A percentile compares a stretch with the other conserved stretches of the same genome.
These are phyloP conservation scores for Paratinospora sagittata DNA, from an alignment of 164 flowering plant genomes.

Conservation along the genomic window DNA sequence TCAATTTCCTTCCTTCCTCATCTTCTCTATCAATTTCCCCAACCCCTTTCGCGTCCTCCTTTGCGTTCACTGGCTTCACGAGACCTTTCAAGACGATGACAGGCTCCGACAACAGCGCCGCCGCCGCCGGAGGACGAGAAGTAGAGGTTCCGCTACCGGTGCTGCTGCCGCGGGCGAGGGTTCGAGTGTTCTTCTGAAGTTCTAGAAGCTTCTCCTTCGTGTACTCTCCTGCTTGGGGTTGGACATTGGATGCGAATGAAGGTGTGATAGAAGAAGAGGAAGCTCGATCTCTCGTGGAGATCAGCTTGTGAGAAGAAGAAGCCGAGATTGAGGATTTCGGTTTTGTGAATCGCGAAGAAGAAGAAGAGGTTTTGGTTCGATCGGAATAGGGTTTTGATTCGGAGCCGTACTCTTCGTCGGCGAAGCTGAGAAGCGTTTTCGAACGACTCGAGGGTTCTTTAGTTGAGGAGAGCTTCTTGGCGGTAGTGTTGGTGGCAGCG, in stretches of 20 bases:
- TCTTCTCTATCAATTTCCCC: conserved; percentile 14
- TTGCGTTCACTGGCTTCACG: conserved; percentile 39
- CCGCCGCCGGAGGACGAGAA: conserved; percentile 15
- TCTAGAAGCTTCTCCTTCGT: conserved; percentile 76
- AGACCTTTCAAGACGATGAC: conserved; percentile 65
- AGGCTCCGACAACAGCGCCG: conserved; percentile 41
- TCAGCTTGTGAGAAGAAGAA: conserved; percentile 48
- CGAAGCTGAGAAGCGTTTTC: conserved; percentile 76
- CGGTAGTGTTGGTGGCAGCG: neutral
- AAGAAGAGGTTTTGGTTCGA: conserved; percentile 19
- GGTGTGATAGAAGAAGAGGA: conserved; percentile 2
- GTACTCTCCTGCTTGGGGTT: conserved; percentile 82
- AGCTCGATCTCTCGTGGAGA: conserved; percentile 44
- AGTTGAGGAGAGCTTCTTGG: conserved; percentile 4
- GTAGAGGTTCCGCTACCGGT: conserved; percentile 41
- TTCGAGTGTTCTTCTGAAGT: conserved; percentile 85
- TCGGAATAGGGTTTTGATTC: conserved; percentile 23
- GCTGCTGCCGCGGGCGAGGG: conserved; percentile 35
- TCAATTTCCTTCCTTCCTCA: conserved; percentile 11
- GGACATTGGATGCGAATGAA: conserved; percentile 51
- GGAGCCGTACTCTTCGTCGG: conserved; percentile 52
- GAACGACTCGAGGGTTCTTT: conserved; percentile 18
- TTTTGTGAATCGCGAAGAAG: conserved; percentile 8
- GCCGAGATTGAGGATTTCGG: conserved; percentile 11
- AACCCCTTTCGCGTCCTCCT: neutral